Conservation (phyloP, 208 protist genomes). For the Acanthamoeba triangularis region DNA sequence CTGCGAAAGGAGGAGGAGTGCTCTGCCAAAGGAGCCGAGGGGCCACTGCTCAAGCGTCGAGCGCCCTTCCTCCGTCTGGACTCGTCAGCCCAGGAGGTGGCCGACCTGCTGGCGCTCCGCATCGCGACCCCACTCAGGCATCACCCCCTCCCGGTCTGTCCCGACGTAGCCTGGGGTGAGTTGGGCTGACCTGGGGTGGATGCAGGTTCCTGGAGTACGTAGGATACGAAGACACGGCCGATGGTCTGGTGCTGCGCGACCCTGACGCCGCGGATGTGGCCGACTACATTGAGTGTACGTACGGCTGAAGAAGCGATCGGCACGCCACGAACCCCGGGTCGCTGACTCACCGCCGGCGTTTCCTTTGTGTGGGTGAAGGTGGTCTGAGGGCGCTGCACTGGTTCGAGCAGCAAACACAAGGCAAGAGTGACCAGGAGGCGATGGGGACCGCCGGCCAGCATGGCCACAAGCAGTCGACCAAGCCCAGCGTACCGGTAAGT, state of each 20-base stretch:
- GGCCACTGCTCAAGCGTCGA: not conserved
- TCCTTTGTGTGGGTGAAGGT: not conserved
- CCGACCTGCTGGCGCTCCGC: not conserved
- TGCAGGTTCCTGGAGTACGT: constrained; percentile 16
- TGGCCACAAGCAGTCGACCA: not conserved
- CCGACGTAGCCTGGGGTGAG: too few species aligned
- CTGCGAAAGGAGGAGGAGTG: not conserved
- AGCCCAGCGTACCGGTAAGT: not conserved
- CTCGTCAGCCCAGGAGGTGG: constrained; percentile 1
- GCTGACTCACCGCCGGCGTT: too few species aligned
- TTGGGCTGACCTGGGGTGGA: not conserved
- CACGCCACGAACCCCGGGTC: too few species aligned
- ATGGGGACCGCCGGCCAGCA: not conserved
- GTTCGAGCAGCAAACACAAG: not conserved
- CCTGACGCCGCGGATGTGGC: not conserved
- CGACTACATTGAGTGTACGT: not conserved
- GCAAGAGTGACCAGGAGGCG: not conserved
- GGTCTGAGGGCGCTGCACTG: not conserved
- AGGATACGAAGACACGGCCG: not conserved
- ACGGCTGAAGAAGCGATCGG: too few species aligned
- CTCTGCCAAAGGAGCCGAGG: not conserved
- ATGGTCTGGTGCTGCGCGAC: not conserved
- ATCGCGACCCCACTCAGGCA: not conserved
- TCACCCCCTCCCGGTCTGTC: not conserved
- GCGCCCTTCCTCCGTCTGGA: not conserved